phyloP scores from a whole-genome alignment of 495 filamentous ascomycete species.

The Hyaloscypha finlandica region DNA sequence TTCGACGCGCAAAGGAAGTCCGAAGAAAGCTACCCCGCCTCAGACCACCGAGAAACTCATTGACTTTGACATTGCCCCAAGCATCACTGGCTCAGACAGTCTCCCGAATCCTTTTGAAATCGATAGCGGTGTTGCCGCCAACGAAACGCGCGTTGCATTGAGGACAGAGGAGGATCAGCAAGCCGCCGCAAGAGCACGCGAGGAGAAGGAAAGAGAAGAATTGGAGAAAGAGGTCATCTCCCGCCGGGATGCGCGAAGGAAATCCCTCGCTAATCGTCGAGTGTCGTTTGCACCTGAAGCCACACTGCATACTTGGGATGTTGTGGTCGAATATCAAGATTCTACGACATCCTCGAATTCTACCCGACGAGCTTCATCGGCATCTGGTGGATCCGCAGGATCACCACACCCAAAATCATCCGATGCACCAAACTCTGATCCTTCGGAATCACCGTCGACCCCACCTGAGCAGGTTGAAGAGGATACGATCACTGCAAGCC shows the following conservation, averaged over 20 bases:
- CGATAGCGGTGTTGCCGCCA: constrained; percentile 42
- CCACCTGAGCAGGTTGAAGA: constrained; percentile 64
- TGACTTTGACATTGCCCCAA: constrained; percentile 32
- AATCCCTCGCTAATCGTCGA: constrained; percentile 88
- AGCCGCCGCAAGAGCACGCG: constrained; percentile 69
- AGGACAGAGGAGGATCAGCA: constrained; percentile 80
- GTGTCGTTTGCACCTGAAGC: constrained; percentile 98
- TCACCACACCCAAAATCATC: constrained; percentile 44
- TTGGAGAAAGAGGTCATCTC: constrained; percentile 71
- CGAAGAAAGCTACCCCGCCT: constrained; percentile 36
- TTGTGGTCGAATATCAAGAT: constrained; percentile 85
- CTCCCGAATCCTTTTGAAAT: constrained; percentile 54
- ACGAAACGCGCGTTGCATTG: constrained; percentile 49
- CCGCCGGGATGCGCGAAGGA: constrained; percentile 80
- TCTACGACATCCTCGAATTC: constrained; percentile 82
- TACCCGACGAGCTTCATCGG: constrained; percentile 66
- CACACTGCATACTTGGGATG: constrained; percentile 96
- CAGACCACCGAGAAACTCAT: constrained; percentile 25
- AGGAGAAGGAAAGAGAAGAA: constrained; percentile 67
- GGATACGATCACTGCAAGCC: constrained; percentile 57
- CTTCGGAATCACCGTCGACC: constrained; percentile 65
- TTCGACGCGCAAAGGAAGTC: constrained; percentile 27
- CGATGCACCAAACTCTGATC: constrained; percentile 44
- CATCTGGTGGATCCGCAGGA: constrained; percentile 40
- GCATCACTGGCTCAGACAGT: constrained; percentile 40